These are phyloP conservation scores for Thelonectria discophora DNA, from an alignment of 2,329 filamentous ascomycete species.

Conservation along the genomic window DNA sequence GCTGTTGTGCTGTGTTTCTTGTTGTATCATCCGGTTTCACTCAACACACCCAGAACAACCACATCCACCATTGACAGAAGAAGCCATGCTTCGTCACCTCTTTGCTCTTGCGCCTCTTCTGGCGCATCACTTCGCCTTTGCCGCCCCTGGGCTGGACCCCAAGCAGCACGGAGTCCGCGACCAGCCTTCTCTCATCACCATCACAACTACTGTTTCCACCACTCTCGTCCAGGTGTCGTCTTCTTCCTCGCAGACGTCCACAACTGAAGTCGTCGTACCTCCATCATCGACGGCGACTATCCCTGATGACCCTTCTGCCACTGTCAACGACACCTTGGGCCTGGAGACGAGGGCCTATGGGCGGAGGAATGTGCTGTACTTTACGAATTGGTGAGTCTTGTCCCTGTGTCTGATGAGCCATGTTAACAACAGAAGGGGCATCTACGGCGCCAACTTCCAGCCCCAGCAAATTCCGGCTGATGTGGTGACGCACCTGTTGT, in stretches of 20 bases:
- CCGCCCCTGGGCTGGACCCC: slow-evolving; percentile 33
- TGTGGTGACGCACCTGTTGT: slow-evolving; percentile 79
- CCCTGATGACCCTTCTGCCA: background rate
- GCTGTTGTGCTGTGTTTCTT: background rate
- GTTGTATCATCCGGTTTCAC: slow-evolving; percentile 10
- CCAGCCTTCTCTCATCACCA: background rate
- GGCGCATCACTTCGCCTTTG: slow-evolving; percentile 34
- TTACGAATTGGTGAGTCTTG: slow-evolving; percentile 60
- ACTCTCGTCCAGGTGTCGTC: background rate
- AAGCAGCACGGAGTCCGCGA: slow-evolving; percentile 12
- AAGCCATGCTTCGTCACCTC: slow-evolving; percentile 38
- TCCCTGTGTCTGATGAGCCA: background rate
- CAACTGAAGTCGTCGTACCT: too few species aligned
- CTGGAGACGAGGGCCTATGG: slow-evolving; percentile 28
- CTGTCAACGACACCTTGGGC: slow-evolving; percentile 2
- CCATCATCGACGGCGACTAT: too few species aligned
- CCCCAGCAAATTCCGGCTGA: slow-evolving; percentile 74
- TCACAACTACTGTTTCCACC: background rate
- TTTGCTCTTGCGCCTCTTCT: slow-evolving; percentile 39
- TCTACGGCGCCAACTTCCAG: slow-evolving; percentile 77
- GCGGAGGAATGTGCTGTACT: slow-evolving; percentile 58
- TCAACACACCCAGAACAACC: background rate
- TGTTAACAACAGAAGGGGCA: slow-evolving; percentile 58
- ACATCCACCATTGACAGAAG: background rate
- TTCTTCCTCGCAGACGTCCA: background rate